Conservation (phyloP, 1,284 basidiomycete species). For the Sporisorium scitamineum region DNA sequence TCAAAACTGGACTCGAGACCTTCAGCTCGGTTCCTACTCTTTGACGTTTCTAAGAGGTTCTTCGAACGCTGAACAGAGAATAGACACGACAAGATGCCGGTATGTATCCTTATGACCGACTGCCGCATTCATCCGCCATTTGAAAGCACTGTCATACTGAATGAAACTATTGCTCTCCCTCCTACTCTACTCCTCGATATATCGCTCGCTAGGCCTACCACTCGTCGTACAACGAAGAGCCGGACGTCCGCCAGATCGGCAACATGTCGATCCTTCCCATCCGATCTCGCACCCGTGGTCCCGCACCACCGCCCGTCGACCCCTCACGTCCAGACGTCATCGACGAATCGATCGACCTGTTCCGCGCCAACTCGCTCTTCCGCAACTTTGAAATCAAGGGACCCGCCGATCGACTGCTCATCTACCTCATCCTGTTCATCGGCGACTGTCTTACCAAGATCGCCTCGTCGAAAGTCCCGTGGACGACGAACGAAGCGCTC, state of each 20-base stretch:
- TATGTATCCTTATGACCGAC: not conserved
- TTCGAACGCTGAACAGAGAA: not conserved
- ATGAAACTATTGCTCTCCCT: not conserved
- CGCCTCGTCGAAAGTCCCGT: slow-evolving; percentile 59
- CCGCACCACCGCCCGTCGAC: slow-evolving; percentile 83
- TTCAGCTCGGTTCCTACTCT: not conserved
- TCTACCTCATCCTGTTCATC: slow-evolving; percentile 97
- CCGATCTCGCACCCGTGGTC: slow-evolving; percentile 88
- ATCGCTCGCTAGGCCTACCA: slow-evolving; percentile 76
- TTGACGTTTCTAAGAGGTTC: not conserved
- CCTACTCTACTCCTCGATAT: slow-evolving; percentile 11
- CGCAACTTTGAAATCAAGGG: slow-evolving; percentile 99
- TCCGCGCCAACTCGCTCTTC: slow-evolving; percentile 98
- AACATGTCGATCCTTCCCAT: slow-evolving; percentile 92
- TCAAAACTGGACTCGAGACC: not conserved
- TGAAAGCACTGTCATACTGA: not conserved
- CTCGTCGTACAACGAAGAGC: slow-evolving; percentile 89
- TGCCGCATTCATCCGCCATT: not conserved
- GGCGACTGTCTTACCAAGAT: slow-evolving; percentile 87
- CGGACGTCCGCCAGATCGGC: slow-evolving; percentile 84
- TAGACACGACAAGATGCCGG: not conserved
- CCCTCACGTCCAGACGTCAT: slow-evolving; percentile 86
- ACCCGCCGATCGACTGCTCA: slow-evolving; percentile 92
- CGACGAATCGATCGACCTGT: slow-evolving; percentile 95
- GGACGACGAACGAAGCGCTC: slow-evolving; percentile 78